Evolutionary conservation across 2,329 filamentous ascomycete species (phyloP).

Genomic region (Penicillium sclerotigenum): DNA sequence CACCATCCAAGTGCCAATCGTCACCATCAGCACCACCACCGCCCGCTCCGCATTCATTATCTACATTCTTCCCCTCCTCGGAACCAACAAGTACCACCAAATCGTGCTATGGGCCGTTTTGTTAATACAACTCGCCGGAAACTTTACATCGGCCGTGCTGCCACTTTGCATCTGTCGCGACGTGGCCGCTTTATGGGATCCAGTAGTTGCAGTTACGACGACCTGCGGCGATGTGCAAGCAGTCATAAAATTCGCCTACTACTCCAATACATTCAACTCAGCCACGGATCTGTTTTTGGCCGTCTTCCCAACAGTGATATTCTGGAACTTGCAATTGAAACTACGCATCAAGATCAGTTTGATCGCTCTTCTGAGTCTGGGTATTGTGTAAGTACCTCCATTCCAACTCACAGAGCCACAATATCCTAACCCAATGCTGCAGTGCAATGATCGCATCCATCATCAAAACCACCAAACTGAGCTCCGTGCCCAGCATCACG

Average conservation of each 20-base stretch:
- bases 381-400: slow-evolving; percentile 25
- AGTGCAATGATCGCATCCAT: slow-evolving; percentile 34
- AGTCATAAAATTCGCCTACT: slow-evolving; percentile 31
- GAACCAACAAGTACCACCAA: slow-evolving; percentile 23
- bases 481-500: slow-evolving; percentile 26
- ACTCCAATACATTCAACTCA: slow-evolving; percentile 30
- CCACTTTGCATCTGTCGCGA: slow-evolving; percentile 29
- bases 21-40: slow-evolving; percentile 30
- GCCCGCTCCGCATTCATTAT: slow-evolving; percentile 30
- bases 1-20: slow-evolving; percentile 27
- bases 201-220: slow-evolving; percentile 18
- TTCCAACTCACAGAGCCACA: not conserved
- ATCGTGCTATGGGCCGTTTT: slow-evolving; percentile 24
- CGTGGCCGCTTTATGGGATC: slow-evolving; percentile 25
- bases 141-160: slow-evolving; percentile 27
- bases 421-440: not conserved
- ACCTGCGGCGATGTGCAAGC: slow-evolving; percentile 22
- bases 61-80: slow-evolving; percentile 29
- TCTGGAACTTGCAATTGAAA: slow-evolving; percentile 33
- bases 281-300: slow-evolving; percentile 31
- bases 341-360: slow-evolving; percentile 29
- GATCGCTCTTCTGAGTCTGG: slow-evolving; percentile 28
- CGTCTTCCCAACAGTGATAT: slow-evolving; percentile 28
- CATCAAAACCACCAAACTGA: slow-evolving; percentile 31
- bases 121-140: slow-evolving; percentile 25